phyloP scores from a whole-genome alignment of 164 flowering plant genomes.

The Akebia trifoliata region DNA sequence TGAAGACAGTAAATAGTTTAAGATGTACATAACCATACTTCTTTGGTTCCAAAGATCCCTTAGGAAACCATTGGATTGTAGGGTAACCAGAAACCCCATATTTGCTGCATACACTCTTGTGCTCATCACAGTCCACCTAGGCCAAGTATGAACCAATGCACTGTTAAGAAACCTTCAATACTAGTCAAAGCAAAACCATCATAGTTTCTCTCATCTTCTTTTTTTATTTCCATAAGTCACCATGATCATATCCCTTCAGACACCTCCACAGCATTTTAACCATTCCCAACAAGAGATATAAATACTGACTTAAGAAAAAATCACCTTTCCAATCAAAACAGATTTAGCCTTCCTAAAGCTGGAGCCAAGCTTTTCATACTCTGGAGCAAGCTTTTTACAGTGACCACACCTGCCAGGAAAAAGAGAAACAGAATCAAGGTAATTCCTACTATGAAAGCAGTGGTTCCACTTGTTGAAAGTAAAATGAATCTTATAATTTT shows the following conservation, averaged over 20 bases:
- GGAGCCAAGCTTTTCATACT: constrained; percentile 85
- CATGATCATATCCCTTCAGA: too few species aligned
- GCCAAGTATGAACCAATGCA: constrained; percentile 3
- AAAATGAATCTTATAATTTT: too few species aligned
- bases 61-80: constrained; percentile 91
- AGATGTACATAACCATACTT: constrained; percentile 66
- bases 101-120: constrained; percentile 73
- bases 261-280: too few species aligned
- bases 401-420: constrained; percentile 83
- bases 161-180: not conserved
- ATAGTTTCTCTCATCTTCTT: too few species aligned
- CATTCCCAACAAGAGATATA: too few species aligned
- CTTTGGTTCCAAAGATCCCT: constrained; percentile 88
- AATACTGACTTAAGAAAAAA: not conserved
- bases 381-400: constrained; percentile 99
- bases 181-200: not conserved
- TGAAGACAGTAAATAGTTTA: too few species aligned
- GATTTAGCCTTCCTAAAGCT: constrained; percentile 90
- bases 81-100: constrained; percentile 91
- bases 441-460: too few species aligned
- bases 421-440: not conserved
- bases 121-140: constrained; percentile 96
- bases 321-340: constrained; percentile 87
- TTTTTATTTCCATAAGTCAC: too few species aligned
- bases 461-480: too few species aligned